Conservation (phyloP, 345 rosid species). For the Eucalyptus pumila region DNA sequence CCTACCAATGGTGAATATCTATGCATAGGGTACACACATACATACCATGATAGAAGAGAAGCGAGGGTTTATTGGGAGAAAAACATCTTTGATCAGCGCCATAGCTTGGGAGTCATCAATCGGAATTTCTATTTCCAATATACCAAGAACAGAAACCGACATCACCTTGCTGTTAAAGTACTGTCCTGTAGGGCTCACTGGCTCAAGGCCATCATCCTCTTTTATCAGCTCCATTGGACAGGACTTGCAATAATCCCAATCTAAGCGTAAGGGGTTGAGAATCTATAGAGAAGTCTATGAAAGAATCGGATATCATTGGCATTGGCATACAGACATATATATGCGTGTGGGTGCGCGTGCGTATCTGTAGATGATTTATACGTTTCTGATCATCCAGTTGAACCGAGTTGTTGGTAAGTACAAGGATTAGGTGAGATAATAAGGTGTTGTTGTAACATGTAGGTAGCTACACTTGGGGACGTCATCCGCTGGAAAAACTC, state of each 20-base stretch:
- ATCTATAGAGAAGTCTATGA: background rate
- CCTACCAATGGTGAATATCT: background rate
- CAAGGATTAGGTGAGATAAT: too few relatives aligned
- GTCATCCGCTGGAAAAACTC: too few relatives aligned
- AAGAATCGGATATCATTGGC: background rate
- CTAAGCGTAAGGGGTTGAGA: background rate
- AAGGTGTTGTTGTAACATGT: too few relatives aligned
- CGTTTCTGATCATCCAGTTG: too few relatives aligned
- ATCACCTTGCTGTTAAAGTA: constrained; percentile 6
- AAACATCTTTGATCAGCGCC: background rate
- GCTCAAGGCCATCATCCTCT: background rate
- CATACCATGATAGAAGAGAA: constrained; percentile 34
- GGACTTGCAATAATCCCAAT: background rate
- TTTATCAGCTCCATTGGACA: background rate
- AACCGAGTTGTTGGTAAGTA: too few relatives aligned
- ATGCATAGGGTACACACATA: background rate
- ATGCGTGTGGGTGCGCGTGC: too few relatives aligned
- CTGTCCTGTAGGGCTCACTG: constrained; percentile 29
- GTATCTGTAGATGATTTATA: too few relatives aligned
- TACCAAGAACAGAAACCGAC: constrained; percentile 1
- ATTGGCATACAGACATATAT: too few relatives aligned
- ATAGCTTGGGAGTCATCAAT: background rate
- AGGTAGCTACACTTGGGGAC: too few relatives aligned
- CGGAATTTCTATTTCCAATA: background rate
- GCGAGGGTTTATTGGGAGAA: constrained; percentile 29